Base-by-base conservation (phyloP, 768 basidiomycete species). In the Amanita rubescens region DNA sequence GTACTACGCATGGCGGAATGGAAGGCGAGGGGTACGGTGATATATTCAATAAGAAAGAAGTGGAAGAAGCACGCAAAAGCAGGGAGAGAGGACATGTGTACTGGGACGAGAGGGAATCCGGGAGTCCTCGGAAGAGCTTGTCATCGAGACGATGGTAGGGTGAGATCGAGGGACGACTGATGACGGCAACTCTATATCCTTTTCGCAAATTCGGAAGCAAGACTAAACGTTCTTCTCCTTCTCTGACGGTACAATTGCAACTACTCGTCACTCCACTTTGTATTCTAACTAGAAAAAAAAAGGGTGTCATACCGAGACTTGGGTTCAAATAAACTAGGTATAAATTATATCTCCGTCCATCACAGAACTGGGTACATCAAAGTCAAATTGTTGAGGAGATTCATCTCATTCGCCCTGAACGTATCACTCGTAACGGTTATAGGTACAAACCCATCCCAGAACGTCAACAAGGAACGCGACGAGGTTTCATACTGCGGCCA, bases 41-140 rank as follows among this genome's bases (percentile, higher is more conserved):
- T 59, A 72, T 86, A 45, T 90, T 79, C 62, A 90, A 91, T 61
- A 71, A 75, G 45, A 65, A 69, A 32, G 88, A 84, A 55, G 86
- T 90, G 0, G 81, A 86, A 57, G 88, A 85, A 54, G 89, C 88
- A 1, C 82, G 79, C 59, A 71, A 80, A 24, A 73, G 72, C 19
- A 45, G 70, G 50, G 74, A 71, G n/a, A 41, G 19, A 24, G 39
- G 22, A 43, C 19, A n/a, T 7, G 27, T 30, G 34, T 12, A 49
- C 10, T 49, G 48, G 48, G 48, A n/a, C 22, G 33, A 35, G n/a
- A 10, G 24, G 43, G 20, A 44, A 12, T 17, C 19, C 9, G 12
- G 43, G 43, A 44, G 43, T 22, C 12, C 12, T 11, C 9, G 43
- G 10, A n/a, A 17, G 10, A 8, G 19, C 2, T 44, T 20, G 43